Evolutionary conservation across 2,329 filamentous ascomycete species (phyloP).

Genomic region (Paraphaeosphaeria sporulosa): DNA sequence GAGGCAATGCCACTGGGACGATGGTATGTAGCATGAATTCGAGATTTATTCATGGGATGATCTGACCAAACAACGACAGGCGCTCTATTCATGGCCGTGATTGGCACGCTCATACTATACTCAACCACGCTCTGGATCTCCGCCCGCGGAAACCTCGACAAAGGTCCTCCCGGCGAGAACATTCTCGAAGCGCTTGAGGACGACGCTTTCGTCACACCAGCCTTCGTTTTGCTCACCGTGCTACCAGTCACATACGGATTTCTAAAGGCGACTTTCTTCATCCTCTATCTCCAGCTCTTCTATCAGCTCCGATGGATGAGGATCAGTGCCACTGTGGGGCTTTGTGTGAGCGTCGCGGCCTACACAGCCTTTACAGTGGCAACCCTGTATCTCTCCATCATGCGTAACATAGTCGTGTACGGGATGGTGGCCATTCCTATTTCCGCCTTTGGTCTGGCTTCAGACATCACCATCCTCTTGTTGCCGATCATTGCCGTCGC

Average conservation of each 20-base stretch:
- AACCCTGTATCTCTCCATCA: not conserved
- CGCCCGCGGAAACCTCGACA: not conserved
- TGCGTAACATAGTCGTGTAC: not conserved
- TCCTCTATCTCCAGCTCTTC: slow-evolving; percentile 23
- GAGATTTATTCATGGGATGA: not conserved
- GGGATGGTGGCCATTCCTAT: slow-evolving; percentile 3
- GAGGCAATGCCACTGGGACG: not conserved
- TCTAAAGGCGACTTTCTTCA: slow-evolving; percentile 23
- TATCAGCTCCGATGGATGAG: slow-evolving; percentile 15
- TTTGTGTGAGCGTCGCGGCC: slow-evolving; percentile 3
- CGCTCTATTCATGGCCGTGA: not conserved
- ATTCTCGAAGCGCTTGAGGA: not conserved
- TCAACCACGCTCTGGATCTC: not conserved
- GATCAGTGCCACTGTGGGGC: slow-evolving; percentile 11
- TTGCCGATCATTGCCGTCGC: slow-evolving; percentile 16
- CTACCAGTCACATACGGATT: slow-evolving; percentile 8
- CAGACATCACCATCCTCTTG: slow-evolving; percentile 15
- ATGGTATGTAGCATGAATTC: not conserved
- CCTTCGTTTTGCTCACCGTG: not conserved
- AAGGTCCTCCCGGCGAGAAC: not conserved
- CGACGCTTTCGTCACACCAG: not conserved
- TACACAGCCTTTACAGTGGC: slow-evolving; percentile 7
- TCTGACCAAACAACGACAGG: not conserved
- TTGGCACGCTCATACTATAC: not conserved
- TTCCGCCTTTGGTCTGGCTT: slow-evolving; percentile 13